Conservation (phyloP, 2,329 filamentous ascomycete genomes). For the Knufia petricola region DNA sequence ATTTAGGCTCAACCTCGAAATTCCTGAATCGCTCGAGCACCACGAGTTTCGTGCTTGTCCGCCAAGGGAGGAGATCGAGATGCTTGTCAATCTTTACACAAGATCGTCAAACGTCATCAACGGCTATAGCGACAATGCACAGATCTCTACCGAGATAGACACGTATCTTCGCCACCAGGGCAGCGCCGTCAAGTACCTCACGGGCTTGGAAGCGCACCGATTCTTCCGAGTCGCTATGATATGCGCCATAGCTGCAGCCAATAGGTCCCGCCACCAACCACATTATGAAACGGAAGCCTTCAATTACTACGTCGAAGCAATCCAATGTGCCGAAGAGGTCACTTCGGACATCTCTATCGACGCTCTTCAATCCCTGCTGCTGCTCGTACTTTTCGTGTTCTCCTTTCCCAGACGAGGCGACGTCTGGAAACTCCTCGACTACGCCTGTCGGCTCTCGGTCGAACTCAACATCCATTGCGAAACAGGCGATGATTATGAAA, state of each 20-base stretch:
- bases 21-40: constrained; percentile 14
- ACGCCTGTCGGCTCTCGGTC: constrained; percentile 25
- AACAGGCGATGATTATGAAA: constrained; percentile 22
- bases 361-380: constrained; percentile 24
- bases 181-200: constrained; percentile 16
- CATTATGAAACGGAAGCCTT: constrained; percentile 19
- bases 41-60: constrained; percentile 15
- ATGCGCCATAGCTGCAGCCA: constrained; percentile 26
- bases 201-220: constrained; percentile 24
- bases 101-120: constrained; percentile 25
- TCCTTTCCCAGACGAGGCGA: constrained; percentile 25
- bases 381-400: constrained; percentile 23
- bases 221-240: constrained; percentile 29
- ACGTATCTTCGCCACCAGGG: constrained; percentile 20
- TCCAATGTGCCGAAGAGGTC: constrained; percentile 26
- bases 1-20: constrained; percentile 19
- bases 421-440: constrained; percentile 25
- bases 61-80: constrained; percentile 18
- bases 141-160: constrained; percentile 21
- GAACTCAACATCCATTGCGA: constrained; percentile 30
- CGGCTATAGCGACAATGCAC: constrained; percentile 24
- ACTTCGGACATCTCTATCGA: constrained; percentile 25
- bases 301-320: constrained; percentile 23
- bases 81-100: constrained; percentile 25
- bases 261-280: constrained; percentile 23